Conservation (phyloP, 2,329 filamentous ascomycete species). For the Ascochyta clinopodiicola region DNA sequence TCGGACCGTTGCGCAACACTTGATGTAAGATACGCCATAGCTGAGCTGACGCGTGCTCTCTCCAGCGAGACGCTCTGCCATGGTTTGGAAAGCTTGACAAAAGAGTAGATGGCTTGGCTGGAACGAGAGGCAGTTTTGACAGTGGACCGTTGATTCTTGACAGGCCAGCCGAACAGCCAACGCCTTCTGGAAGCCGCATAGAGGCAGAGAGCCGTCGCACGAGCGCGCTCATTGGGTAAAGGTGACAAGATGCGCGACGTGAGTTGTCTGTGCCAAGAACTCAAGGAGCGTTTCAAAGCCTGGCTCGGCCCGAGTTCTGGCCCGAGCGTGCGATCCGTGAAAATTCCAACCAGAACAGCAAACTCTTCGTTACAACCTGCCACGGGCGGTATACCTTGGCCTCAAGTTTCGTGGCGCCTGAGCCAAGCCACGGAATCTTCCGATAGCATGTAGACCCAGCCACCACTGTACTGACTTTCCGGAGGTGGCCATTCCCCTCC, state of each 20-base stretch:
- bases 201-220: background rate
- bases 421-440: too few relatives aligned
- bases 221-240: background rate
- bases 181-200: background rate
- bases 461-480: too few relatives aligned
- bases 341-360: background rate
- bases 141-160: constrained; percentile 16
- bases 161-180: constrained; percentile 5
- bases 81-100: constrained; percentile 1
- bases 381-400: too few relatives aligned
- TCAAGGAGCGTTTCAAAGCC: background rate
- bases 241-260: background rate
- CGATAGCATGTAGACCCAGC: too few relatives aligned
- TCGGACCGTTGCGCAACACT: background rate
- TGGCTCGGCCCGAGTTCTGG: background rate
- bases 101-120: constrained; percentile 21
- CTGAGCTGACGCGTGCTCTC: constrained; percentile 2
- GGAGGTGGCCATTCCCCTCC: too few relatives aligned
- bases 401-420: too few relatives aligned
- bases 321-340: background rate
- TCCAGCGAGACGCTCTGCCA: constrained; percentile 4
- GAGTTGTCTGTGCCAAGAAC: background rate
- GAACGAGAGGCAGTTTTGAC: constrained; percentile 20
- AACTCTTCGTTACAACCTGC: too few relatives aligned
- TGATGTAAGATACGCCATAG: background rate